Evolutionary conservation across 352 stramenopile species (phyloP).

Genomic region (Pythium scleroteichum): DNA sequence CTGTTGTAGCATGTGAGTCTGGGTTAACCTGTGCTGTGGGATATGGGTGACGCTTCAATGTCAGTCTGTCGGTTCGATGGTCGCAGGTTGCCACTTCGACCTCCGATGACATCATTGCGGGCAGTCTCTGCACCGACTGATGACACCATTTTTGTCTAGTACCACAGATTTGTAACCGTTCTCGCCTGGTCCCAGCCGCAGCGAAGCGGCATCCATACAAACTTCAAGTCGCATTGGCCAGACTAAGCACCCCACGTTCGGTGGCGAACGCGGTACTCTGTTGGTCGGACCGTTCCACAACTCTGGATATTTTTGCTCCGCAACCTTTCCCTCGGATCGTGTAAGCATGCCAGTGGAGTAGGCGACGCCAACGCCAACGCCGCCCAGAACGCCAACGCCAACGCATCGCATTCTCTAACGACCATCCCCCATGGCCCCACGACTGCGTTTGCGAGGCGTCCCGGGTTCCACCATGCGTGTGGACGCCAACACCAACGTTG

Average conservation of each 20-base stretch:
- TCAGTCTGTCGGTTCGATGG: conserved; percentile 15
- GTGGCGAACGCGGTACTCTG: conserved; percentile 10
- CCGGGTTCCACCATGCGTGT: neutral
- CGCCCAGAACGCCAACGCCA: neutral
- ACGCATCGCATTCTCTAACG: neutral
- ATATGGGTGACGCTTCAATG: conserved; percentile 23
- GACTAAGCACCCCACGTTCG: conserved; percentile 4
- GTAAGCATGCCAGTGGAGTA: no score
- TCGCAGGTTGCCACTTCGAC: conserved; percentile 1
- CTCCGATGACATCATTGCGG: conserved; percentile 23
- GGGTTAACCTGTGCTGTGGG: neutral
- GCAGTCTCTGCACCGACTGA: neutral
- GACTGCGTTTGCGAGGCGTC: neutral
- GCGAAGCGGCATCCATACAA: conserved; percentile 1
- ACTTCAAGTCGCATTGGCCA: neutral
- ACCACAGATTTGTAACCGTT: conserved; percentile 1
- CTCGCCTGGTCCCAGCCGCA: conserved; percentile 10
- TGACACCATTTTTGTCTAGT: conserved; percentile 10
- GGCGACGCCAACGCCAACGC: no score
- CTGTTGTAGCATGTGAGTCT: neutral
- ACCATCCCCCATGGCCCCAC: conserved; percentile 5
- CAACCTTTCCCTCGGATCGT: neutral
- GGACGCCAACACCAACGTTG: conserved; percentile 1
- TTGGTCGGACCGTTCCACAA: conserved; percentile 2
- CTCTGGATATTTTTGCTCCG: conserved; percentile 3